Percentiles rank a stretch among this genome's conserved stretches.
These are phyloP conservation scores for Chloris gayana DNA, from an alignment of 176 grass and related monocot genomes.

Conservation along the genomic window DNA sequence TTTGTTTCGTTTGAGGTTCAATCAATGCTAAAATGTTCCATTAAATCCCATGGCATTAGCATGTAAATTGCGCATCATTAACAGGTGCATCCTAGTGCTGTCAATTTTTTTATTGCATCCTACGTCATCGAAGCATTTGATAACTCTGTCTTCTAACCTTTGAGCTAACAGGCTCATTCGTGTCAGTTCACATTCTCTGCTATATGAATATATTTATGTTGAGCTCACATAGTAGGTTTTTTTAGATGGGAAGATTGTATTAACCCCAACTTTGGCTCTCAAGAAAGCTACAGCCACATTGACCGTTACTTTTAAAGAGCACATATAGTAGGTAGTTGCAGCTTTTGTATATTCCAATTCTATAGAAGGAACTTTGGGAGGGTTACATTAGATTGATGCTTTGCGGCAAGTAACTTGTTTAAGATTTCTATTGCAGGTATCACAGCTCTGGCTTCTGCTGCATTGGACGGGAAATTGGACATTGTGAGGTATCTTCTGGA, in stretches of 20 bases:
- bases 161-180: neutral
- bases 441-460: constrained; percentile 39
- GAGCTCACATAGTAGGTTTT: neutral
- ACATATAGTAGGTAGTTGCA: neutral
- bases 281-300: no score
- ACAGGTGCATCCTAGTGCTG: neutral
- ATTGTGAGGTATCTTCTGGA: neutral
- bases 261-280: no score
- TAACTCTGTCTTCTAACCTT: neutral
- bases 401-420: neutral
- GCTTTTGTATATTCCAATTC: neutral
- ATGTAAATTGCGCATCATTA: neutral
- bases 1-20: no score
- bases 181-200: no score
- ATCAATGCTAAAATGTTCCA: neutral
- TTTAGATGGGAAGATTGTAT: no score
- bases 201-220: neutral
- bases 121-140: neutral
- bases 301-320: no score
- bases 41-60: neutral
- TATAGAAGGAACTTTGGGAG: neutral
- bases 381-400: no score
- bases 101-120: no score
- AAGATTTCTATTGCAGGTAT: constrained; percentile 34
- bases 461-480: constrained; percentile 38